phyloP scores from a whole-genome alignment of 192 early-diverging fungal genomes.

The Dissophora ornata region DNA sequence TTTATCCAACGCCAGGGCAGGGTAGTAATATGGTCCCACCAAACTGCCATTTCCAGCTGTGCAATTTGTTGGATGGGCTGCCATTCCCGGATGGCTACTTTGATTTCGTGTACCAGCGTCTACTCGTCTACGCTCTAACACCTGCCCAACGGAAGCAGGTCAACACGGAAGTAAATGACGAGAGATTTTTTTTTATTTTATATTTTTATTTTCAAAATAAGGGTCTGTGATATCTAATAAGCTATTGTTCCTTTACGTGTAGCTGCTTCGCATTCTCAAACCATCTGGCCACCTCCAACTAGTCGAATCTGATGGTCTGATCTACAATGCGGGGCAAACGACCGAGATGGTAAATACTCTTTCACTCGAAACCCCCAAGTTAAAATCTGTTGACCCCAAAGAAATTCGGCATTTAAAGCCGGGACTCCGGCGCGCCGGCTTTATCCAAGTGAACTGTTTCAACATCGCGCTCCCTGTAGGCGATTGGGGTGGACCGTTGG shows the following conservation, averaged over 20 bases:
- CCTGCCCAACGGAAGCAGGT: constrained; percentile 17
- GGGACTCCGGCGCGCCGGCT: constrained; percentile 16
- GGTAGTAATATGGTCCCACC: constrained; percentile 3
- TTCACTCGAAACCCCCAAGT: constrained; percentile 5
- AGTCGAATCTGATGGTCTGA: constrained; percentile 30
- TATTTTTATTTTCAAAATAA: not conserved
- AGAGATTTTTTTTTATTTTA: not conserved
- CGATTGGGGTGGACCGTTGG: constrained; percentile 23
- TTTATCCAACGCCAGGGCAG: constrained; percentile 31
- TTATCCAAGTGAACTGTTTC: constrained; percentile 14
- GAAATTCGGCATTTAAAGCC: constrained; percentile 18
- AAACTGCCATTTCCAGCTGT: constrained; percentile 31
- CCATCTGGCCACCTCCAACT: constrained; percentile 61
- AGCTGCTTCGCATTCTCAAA: constrained; percentile 56
- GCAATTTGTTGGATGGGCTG: constrained; percentile 30
- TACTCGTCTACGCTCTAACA: constrained; percentile 11
- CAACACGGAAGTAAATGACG: constrained; percentile 14
- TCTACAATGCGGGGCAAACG: constrained; percentile 16
- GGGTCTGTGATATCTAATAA: too few species aligned
- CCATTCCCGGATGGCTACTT: constrained; percentile 43
- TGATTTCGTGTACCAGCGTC: constrained; percentile 29
- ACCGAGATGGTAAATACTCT: constrained; percentile 7
- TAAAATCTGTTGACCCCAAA: constrained; percentile 5
- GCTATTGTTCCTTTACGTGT: too few species aligned
- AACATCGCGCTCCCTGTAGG: constrained; percentile 24